A percentile compares a stretch with the other conserved stretches of the same genome.
These are phyloP conservation scores for Chrysanthemum makinoi DNA, from an alignment of 129 eudicot species.

Conservation along the genomic window DNA sequence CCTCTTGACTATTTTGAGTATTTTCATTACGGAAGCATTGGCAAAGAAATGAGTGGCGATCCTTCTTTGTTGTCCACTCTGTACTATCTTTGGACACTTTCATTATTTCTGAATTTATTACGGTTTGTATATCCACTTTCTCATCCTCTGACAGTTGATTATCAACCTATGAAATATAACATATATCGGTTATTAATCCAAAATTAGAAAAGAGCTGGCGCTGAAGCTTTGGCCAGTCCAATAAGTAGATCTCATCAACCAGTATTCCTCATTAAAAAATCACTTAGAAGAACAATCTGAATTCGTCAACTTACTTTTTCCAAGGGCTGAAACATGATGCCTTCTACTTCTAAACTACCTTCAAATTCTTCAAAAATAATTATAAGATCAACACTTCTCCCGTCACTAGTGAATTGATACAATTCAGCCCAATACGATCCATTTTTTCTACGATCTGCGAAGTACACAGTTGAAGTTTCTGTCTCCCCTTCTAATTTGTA, in stretches of 20 bases:
- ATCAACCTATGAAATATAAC: neutral
- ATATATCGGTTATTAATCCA: no score
- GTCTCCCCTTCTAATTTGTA: no score
- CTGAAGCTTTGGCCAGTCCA: no score
- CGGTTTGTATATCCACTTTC: neutral
- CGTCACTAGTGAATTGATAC: slow-evolving; percentile 6
- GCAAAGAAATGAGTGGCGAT: neutral
- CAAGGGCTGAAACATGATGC: neutral
- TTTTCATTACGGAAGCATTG: slow-evolving; percentile 1
- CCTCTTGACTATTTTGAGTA: neutral
- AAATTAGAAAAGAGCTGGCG: no score
- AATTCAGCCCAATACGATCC: slow-evolving; percentile 2
- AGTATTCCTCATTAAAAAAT: no score
- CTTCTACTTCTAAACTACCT: neutral
- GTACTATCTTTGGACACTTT: neutral
- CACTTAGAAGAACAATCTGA: neutral
- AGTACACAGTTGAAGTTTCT: no score
- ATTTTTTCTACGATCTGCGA: neutral
- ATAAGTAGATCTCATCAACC: no score
- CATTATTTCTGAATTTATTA: neutral
- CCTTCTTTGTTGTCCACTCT: slow-evolving; percentile 7
- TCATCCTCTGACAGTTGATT: neutral
- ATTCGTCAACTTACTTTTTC: slow-evolving; percentile 4
- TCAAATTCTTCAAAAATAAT: neutral
- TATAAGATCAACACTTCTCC: neutral